Evolutionary conservation across 768 basidiomycete species (phyloP), one percentile per base, ranked within the genome.

Genomic region (Pleurotus cornucopiae): DNA sequence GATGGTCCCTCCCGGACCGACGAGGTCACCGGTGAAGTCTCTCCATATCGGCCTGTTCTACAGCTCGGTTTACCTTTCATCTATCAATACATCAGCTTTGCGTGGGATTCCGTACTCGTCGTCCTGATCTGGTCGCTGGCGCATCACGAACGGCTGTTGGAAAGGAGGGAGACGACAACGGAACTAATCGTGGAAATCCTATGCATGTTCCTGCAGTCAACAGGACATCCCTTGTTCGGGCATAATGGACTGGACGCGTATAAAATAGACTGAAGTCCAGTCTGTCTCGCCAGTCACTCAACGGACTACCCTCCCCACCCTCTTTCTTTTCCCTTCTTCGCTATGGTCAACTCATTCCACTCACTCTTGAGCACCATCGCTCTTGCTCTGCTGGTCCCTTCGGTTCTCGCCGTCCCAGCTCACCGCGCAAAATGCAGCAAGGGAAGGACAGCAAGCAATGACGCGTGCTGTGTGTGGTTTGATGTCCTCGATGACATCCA

Each of bases 401-500:
- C 44, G 23, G 54, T 44, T 7, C 21, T 46, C 6, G 54, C 54
- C n/a, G 54, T 45, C 21, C 54, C 44, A 16, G n/a, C 54, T 25
- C 39, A 45, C 14, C 54, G 54, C 18, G 54, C 54, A 12, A 37
- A 25, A 13, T 55, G 54, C 16, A 55, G 54, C 54, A 55, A 55
- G 5, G 54, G 54, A n/a, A 45, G 54, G 25, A 26, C 54, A 16
- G 54, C 54, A 16, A 55, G 43, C 44, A 45, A 55, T n/a, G 43
- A 45, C 18, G 54, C 41, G 30, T 54, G 26, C 14, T 38, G 55
- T 37, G 39, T 41, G 11, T 62, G 43, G 21, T 58, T 46, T 23
- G 54, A 55, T 46, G 54, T 55, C 23, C 46, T 55, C 9, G 54
- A 55, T 46, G 54, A 55, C 43, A 55, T 55, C 21, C 54, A 55